Evolutionary conservation across 805 yeast species (phyloP), one percentile per base, ranked within the genome.

Genomic region (Nakazawaea pomicola): DNA sequence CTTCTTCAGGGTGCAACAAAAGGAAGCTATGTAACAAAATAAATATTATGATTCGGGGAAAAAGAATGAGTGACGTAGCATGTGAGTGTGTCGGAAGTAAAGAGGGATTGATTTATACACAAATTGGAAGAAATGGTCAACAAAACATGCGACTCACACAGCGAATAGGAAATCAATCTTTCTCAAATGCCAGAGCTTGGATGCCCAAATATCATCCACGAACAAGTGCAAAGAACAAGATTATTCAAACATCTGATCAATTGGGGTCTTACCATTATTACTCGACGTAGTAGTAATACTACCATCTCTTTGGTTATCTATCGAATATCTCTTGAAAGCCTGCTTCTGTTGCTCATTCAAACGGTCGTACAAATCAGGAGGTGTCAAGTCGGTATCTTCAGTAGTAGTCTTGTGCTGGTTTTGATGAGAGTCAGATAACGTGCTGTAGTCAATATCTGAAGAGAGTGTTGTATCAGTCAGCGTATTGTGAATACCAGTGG

Each of bases 291-390:
- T 23, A 23, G 25, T 23, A 23, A 23, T 14, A 20, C 15, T 31
- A 10, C 19, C 43, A 19, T 33, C 19, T 7, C 29, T 15, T 6
- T 34, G 14, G 15, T 18, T 24, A 11, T 40, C 38, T 17, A 40
- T 8, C 5, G 43, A 40, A 27, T 40, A 40, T 19, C 38, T 33
- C 33, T 40, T 33, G 27, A 40, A 40, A 15, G 34, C 38, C 34
- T 33, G 38, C 16, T 33, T 40, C 30, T 40, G 43, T 12, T 32
- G 31, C 4, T 33, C 43, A 14, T 28, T 40, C 30, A 40, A 33
- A 11, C 35, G 36, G 23, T 40, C 43, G 8, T 40, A 40, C 14
- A 40, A 24, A 33, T 40, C 43, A 4, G 43, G 43, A 7, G 43
- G 43, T 6, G 38, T 40, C 9, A 40, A 15, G 14, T 34, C 33